Conservation (phyloP, 2,329 filamentous ascomycete species). For the Ceratocystis diversiconidia region DNA sequence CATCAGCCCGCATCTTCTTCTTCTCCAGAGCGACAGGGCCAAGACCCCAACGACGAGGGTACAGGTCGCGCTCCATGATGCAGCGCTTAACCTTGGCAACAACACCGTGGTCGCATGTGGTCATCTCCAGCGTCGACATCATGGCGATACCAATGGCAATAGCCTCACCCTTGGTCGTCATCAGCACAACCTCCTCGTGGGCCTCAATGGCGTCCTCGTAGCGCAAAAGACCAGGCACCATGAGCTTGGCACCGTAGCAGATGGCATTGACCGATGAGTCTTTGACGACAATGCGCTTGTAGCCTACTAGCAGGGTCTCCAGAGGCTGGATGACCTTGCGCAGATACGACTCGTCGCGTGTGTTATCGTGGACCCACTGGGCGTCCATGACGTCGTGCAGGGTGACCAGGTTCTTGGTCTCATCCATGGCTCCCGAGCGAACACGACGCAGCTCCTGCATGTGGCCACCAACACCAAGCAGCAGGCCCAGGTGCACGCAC, state of each 20-base stretch:
- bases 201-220: constrained; percentile 88
- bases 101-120: constrained; percentile 91
- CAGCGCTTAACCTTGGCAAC: constrained; percentile 98
- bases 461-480: constrained; percentile 74
- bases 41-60: constrained; percentile 91
- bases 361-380: constrained; percentile 93
- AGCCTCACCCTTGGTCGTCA: constrained; percentile 98
- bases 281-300: constrained; percentile 97
- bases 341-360: constrained; percentile 83
- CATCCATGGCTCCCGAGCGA: constrained; percentile 86
- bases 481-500: constrained; percentile 76
- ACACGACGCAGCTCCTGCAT: constrained; percentile 98
- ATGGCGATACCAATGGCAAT: constrained; percentile 92
- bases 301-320: constrained; percentile 78
- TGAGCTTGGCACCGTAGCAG: constrained; percentile 96
- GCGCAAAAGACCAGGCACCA: constrained; percentile 87
- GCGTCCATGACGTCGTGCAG: constrained; percentile 79
- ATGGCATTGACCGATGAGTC: constrained; percentile 73
- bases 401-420: constrained; percentile 77
- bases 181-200: constrained; percentile 90
- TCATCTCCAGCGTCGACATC: constrained; percentile 96
- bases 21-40: constrained; percentile 89
- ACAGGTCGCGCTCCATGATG: constrained; percentile 98
- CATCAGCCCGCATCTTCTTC: constrained; percentile 98
- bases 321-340: constrained; percentile 83